These are phyloP conservation scores for Nymphaea thermarum DNA, from an alignment of 164 flowering plant species.

Conservation along the genomic window DNA sequence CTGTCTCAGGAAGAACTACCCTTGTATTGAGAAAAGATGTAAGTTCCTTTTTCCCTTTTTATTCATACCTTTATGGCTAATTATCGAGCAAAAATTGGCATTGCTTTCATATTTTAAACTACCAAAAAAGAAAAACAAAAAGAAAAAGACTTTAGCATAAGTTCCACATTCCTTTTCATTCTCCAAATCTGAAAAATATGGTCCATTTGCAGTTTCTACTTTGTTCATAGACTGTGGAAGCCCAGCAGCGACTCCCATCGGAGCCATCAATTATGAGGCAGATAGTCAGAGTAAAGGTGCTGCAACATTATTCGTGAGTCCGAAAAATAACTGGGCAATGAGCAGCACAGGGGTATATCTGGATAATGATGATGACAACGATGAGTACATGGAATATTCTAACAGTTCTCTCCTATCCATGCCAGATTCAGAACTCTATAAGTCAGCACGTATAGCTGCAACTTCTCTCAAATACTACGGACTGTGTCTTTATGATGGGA, in stretches of 20 bases:
- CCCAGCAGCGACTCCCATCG: constrained; percentile 9
- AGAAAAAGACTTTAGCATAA: no score
- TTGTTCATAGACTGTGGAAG: constrained; percentile 14
- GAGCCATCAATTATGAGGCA: constrained; percentile 3
- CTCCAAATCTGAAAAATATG: background rate
- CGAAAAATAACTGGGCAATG: constrained; percentile 12
- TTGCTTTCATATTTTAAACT: no score
- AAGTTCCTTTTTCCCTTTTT: background rate
- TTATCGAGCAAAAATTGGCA: no score
- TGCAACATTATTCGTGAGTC: constrained; percentile 1
- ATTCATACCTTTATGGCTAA: background rate
- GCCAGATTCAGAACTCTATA: constrained; percentile 5
- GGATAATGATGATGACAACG: constrained; percentile 7
- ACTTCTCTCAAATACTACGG: constrained; percentile 13
- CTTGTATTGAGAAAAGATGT: background rate
- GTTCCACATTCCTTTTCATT: background rate
- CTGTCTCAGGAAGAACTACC: background rate
- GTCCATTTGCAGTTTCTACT: constrained; percentile 6
- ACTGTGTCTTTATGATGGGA: constrained; percentile 8
- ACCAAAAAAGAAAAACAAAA: no score
- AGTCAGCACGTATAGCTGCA: constrained; percentile 9
- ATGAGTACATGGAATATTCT: constrained; percentile 17
- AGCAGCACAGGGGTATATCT: constrained; percentile 11
- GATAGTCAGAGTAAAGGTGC: constrained; percentile 4
- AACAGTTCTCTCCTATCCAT: constrained; percentile 30